Percentiles rank a stretch among this genome's conserved stretches.
Conservation (phyloP, 2,329 filamentous ascomycete genomes). For the Hortaea werneckii region DNA sequence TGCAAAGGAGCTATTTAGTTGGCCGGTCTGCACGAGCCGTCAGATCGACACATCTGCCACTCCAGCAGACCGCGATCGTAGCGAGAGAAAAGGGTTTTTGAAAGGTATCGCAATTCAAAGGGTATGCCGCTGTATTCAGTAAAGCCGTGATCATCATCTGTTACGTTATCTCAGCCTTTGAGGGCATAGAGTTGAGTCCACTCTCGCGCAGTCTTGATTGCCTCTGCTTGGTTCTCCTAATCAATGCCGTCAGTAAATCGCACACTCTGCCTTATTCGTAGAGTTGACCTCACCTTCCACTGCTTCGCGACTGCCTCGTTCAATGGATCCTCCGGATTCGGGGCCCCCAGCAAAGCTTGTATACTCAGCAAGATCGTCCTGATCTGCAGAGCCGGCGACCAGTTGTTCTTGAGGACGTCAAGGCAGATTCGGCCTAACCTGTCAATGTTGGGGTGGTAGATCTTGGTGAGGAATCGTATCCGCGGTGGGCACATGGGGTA, state of each 20-base stretch:
- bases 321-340: constrained; percentile 96
- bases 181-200: constrained; percentile 78
- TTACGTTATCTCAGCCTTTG: constrained; percentile 3
- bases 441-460: constrained; percentile 98
- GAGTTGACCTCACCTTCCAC: constrained; percentile 54
- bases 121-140: too few relatives aligned
- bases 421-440: constrained; percentile 94
- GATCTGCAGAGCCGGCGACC: constrained; percentile 96
- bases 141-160: background rate
- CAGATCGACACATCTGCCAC: too few relatives aligned
- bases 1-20: too few relatives aligned
- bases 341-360: constrained; percentile 87
- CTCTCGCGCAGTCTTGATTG: constrained; percentile 82
- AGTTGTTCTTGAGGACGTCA: constrained; percentile 97
- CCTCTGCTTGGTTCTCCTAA: constrained; percentile 74
- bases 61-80: too few relatives aligned
- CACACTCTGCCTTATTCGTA: constrained; percentile 4
- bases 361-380: constrained; percentile 97
- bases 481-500: constrained; percentile 99
- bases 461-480: constrained; percentile 96
- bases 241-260: background rate
- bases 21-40: too few relatives aligned
- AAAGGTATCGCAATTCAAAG: too few relatives aligned
- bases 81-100: too few relatives aligned
- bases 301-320: constrained; percentile 95